A percentile compares a stretch with the other conserved stretches of the same genome.
These are phyloP conservation scores for Aureobasidium sp. DNA, from an alignment of 2,329 filamentous ascomycete species.

Conservation along the genomic window DNA sequence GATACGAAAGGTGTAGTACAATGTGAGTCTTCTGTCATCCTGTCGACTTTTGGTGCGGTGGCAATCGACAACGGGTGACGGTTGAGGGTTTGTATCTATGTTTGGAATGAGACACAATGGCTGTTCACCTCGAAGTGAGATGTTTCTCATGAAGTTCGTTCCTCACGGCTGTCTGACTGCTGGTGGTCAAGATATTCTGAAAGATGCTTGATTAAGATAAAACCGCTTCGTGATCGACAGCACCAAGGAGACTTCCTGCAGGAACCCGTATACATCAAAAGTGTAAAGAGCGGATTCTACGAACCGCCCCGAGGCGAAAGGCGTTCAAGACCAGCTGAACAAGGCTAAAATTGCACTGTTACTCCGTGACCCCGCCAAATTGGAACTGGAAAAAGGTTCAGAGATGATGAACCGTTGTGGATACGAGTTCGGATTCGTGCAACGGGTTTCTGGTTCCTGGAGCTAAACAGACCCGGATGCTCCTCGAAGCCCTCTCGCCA, in stretches of 20 bases:
- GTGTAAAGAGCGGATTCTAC: not conserved
- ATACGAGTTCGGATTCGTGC: slow-evolving; percentile 2
- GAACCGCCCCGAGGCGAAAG: not conserved
- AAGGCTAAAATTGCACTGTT: not conserved
- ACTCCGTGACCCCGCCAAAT: not conserved
- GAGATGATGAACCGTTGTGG: slow-evolving; percentile 6
- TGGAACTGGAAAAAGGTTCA: not conserved
- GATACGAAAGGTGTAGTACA: not conserved
- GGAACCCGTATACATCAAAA: not conserved
- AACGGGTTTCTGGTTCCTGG: slow-evolving; percentile 10
- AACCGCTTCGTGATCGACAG: not conserved
- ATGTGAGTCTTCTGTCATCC: not conserved
- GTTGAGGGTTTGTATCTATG: not conserved
- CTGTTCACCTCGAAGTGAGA: not conserved
- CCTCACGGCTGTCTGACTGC: too few species aligned
- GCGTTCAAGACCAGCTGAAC: not conserved
- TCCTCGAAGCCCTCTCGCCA: not conserved
- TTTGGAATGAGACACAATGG: not conserved
- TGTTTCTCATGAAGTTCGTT: not conserved
- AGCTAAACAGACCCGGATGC: not conserved
- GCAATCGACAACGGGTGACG: not conserved
- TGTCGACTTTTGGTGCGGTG: not conserved
- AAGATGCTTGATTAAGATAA: not conserved
- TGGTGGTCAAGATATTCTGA: too few species aligned
- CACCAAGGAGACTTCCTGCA: not conserved